Conservation (phyloP, 257 asterid genomes). For the Jasminum sambac region DNA sequence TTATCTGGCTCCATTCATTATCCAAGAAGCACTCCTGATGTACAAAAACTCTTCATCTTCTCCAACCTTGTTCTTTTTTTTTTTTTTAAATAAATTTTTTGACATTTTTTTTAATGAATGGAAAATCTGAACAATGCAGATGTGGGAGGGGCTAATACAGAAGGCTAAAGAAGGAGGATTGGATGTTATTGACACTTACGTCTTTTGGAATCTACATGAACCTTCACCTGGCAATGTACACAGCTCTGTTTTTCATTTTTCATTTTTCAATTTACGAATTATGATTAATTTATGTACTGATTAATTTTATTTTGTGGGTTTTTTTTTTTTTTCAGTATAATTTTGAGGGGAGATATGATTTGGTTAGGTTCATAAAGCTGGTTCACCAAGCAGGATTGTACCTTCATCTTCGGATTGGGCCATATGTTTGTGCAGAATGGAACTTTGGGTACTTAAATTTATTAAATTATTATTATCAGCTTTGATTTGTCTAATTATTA, state of each 20-base stretch:
- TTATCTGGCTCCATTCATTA: slow-evolving; percentile 95
- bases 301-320: slow-evolving; percentile 23
- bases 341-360: slow-evolving; percentile 80
- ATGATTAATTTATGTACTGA: slow-evolving; percentile 2
- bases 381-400: slow-evolving; percentile 84
- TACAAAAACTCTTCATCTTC: slow-evolving; percentile 17
- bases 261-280: neutral
- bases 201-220: slow-evolving; percentile 89
- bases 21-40: slow-evolving; percentile 96
- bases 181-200: slow-evolving; percentile 88
- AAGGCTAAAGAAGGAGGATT: slow-evolving; percentile 96
- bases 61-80: neutral
- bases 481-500: neutral
- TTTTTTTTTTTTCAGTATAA: slow-evolving; percentile 47
- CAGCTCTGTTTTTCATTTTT: slow-evolving; percentile 13
- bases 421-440: slow-evolving; percentile 99
- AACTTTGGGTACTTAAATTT: slow-evolving; percentile 69
- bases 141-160: slow-evolving; percentile 95
- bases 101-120: neutral
- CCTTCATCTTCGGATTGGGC: slow-evolving; percentile 88
- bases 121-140: slow-evolving; percentile 50
- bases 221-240: slow-evolving; percentile 88
- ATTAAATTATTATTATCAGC: neutral
- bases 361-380: slow-evolving; percentile 75
- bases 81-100: neutral